phyloP scores from a whole-genome alignment of 441 rosid species.

The Syzygium syzygioides region DNA sequence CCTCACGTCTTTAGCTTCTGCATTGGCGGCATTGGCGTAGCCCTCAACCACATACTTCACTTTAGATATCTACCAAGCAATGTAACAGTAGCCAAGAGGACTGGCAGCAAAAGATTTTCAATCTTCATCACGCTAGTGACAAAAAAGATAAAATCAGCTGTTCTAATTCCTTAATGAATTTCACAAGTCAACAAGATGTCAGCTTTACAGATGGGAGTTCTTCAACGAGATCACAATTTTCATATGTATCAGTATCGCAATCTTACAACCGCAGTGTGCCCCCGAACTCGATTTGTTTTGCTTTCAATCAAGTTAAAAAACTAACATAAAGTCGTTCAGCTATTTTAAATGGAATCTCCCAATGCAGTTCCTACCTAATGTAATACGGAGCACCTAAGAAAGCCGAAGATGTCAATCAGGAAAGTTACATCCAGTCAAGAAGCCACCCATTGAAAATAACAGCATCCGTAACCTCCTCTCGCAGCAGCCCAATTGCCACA shows the following conservation, averaged over 20 bases:
- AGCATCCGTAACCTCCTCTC: slow-evolving; percentile 53
- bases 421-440: slow-evolving; percentile 15
- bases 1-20: neutral
- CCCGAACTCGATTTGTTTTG: neutral
- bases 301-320: neutral
- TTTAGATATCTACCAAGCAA: neutral
- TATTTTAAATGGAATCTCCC: neutral
- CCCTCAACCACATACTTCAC: neutral
- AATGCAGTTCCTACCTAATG: neutral
- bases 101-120: neutral
- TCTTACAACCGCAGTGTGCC: neutral
- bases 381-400: neutral
- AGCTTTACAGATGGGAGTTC: slow-evolving; percentile 35
- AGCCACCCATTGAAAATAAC: slow-evolving; percentile 55
- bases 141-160: neutral
- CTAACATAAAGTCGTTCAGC: neutral
- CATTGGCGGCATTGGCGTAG: neutral
- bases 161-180: neutral
- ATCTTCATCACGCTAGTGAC: neutral
- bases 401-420: slow-evolving; percentile 6
- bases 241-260: neutral
- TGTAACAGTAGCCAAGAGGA: neutral
- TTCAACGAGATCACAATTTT: neutral
- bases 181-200: slow-evolving; percentile 23
- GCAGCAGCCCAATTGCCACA: slow-evolving; percentile 68